Conservation (phyloP, 345 rosid species). For the Citrus medica region DNA sequence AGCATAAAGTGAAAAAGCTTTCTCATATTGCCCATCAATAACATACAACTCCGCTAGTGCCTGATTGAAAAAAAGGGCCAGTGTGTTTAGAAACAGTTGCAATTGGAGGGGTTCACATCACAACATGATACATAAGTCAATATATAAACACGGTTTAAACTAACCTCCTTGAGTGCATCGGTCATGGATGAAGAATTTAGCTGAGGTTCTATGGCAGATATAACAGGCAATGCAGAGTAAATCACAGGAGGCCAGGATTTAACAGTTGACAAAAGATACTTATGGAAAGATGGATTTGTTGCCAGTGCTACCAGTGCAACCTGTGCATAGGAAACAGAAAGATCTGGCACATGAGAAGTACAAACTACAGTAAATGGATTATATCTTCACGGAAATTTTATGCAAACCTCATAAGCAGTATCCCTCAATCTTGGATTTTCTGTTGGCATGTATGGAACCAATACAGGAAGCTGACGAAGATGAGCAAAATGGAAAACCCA, state of each 20-base stretch:
- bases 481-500: slow-evolving; percentile 99
- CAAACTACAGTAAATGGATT: neutral
- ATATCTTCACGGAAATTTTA: neutral
- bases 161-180: slow-evolving; percentile 91
- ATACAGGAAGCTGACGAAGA: slow-evolving; percentile 92
- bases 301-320: slow-evolving; percentile 98
- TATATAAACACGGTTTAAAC: neutral
- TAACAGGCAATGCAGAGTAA: slow-evolving; percentile 84
- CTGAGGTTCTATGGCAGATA: slow-evolving; percentile 97
- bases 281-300: slow-evolving; percentile 79
- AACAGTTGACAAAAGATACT: slow-evolving; percentile 82
- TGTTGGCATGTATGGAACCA: slow-evolving; percentile 95
- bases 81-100: slow-evolving; percentile 12
- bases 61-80: slow-evolving; percentile 34
- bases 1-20: slow-evolving; percentile 86
- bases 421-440: slow-evolving; percentile 91
- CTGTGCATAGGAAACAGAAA: slow-evolving; percentile 36
- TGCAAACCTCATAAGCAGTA: slow-evolving; percentile 92
- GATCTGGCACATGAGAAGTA: slow-evolving; percentile 8
- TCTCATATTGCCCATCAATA: slow-evolving; percentile 82
- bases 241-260: slow-evolving; percentile 88
- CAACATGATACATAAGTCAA: neutral
- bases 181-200: slow-evolving; percentile 94
- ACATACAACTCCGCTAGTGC: slow-evolving; percentile 91
- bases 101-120: slow-evolving; percentile 17